Evolutionary conservation across 1,139 yeast species (phyloP), one percentile per base, ranked within the genome.

Genomic region (Kurtzmaniella natalensis): DNA sequence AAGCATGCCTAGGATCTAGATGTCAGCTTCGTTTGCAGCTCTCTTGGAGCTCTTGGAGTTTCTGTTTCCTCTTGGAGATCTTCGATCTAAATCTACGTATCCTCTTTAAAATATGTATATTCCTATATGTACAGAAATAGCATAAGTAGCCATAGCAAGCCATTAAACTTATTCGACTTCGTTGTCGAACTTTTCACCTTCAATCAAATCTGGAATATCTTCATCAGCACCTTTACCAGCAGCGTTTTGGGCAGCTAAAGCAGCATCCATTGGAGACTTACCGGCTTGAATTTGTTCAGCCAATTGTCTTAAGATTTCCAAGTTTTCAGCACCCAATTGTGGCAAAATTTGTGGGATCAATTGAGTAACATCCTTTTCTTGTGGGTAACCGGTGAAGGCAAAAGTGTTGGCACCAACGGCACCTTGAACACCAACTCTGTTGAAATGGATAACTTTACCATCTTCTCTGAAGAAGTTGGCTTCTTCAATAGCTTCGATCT

Each of bases 401-500:
- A 84, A 85, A 46, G 95, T 84, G 81, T 92, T 89, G 74, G 83
- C 76, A 54, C 82, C 82, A 54, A 86, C 80, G 50, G 96, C 88
- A 50, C 88, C 88, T 73, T 89, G 96, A 47, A 89, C 94, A 70
- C 88, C 87, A 48, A 87, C 95, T 68, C 92, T 81, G 76, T 84
- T 81, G 78, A 92, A 88, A 74, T 89, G 96, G 67, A 89, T 74
- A 47, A 92, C 96, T 62, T 81, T 83, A 58, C 97, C 96, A 65
- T 89, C 96, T 48, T 88, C 95, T 69, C 75, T 84, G 83, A 92
- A 89, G 76, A 92, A 86, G 79, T 89, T 92, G 60, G 95, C 97
- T 72, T 89, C 96, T 62, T 87, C 95, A 53, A 92, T 81, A 55
- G 84, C 87, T 50, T 83, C 89, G 52, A 92, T 72, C 55, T 88